Base-by-base conservation (phyloP, 2,329 filamentous ascomycete species). In the Penicillium sp. region DNA sequence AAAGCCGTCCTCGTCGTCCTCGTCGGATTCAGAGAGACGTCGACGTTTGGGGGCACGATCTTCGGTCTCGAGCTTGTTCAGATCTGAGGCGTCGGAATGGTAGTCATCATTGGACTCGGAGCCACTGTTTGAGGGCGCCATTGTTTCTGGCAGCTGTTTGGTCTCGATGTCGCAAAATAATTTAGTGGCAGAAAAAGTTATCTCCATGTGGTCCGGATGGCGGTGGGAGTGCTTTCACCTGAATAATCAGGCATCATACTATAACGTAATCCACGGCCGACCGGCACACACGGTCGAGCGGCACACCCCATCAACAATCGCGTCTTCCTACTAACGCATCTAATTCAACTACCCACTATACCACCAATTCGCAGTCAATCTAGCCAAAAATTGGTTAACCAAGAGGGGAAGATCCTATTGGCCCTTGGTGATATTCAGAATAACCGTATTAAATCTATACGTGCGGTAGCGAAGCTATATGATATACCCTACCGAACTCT, bases 21-120 rank as follows among this genome's bases (percentile, higher is more conserved):
- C 55, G 5, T 67, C 67, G 6, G 67, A 66, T 43, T 62, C 59
- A 38, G 69, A 72, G 46, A 71, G 54, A 47, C 69, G 67, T 49
- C 69, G 61, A 43, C 69, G 59, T 54, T 72, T 72, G 26, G 67
- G 54, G 1, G 69, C 60, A 46, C 67, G 65, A 37, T 58, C 57
- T 34, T 65, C 55, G 39, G 54, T 44, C 9, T 62, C 55, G 12
- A 45, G 18, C 27, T 58, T 52, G 25, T 58, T 57, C 24, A 52
- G 18, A 1, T 61, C 57, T 2, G 52, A 57, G 5, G 28, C 28
- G 7, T 60, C 57, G 18, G 56, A 61, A 3, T 46, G 39, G 47
- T 61, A 57, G 1, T 57, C 59, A 11, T 61, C 55, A 9, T 66
- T 57, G n/a, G 56, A 57, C 34, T 49, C 43, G 12, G 54, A 43